phyloP scores from a whole-genome alignment of 768 basidiomycete genomes.

The Dentipellis fragilis region DNA sequence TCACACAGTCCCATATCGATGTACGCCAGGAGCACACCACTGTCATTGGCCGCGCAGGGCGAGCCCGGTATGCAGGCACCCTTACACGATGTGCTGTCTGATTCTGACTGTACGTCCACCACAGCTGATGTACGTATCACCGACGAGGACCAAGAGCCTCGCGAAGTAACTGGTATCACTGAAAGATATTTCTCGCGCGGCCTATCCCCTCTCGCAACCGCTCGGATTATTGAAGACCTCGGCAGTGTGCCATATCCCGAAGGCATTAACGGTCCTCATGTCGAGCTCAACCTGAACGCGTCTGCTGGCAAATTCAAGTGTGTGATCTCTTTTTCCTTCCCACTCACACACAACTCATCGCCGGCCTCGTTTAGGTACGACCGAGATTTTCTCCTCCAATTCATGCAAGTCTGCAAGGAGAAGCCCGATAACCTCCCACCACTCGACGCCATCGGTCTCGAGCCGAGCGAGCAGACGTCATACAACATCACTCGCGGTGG shows the following conservation, averaged over 20 bases:
- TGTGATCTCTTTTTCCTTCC: constrained; percentile 3
- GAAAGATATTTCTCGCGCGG: too few species aligned
- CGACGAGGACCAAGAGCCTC: too few species aligned
- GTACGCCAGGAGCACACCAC: too few species aligned
- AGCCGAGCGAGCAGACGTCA: constrained; percentile 52
- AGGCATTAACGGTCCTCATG: constrained; percentile 68
- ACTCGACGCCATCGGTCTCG: constrained; percentile 85
- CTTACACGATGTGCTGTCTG: too few species aligned
- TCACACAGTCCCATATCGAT: too few species aligned
- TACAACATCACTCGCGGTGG: constrained; percentile 49
- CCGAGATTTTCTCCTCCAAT: constrained; percentile 94
- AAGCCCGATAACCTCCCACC: constrained; percentile 87
- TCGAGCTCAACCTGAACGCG: constrained; percentile 76
- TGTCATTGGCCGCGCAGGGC: too few species aligned
- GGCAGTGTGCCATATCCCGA: constrained; percentile 71
- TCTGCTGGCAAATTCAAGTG: constrained; percentile 88
- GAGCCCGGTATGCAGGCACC: too few species aligned
- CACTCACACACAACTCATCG: too few species aligned
- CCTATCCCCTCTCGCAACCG: constrained; percentile 67
- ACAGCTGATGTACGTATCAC: too few species aligned
- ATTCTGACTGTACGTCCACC: too few species aligned
- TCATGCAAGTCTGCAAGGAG: constrained; percentile 91
- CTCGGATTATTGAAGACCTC: constrained; percentile 80
- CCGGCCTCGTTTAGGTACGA: constrained; percentile 75
- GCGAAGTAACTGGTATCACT: too few species aligned